These are phyloP conservation scores for Boletus subcaerulescens DNA, from an alignment of 768 basidiomycete genomes.

Conservation along the genomic window DNA sequence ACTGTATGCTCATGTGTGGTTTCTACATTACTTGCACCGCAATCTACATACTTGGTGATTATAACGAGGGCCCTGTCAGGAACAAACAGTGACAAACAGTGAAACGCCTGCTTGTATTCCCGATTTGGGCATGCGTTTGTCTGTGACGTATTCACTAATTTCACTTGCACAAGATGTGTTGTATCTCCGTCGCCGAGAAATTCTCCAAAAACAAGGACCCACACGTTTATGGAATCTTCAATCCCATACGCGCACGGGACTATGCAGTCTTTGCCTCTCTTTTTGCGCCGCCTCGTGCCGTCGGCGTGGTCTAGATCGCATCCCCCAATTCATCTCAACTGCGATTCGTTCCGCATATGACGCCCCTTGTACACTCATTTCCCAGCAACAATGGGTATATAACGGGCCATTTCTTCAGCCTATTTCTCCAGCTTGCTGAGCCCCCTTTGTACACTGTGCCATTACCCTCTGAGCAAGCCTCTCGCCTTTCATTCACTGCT, in stretches of 20 bases:
- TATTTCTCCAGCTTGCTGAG: neutral
- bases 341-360: slow-evolving; percentile 16
- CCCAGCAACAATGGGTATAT: slow-evolving; percentile 6
- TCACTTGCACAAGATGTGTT: neutral
- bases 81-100: slow-evolving; percentile 6
- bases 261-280: neutral
- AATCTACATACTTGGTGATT: slow-evolving; percentile 5
- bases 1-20: slow-evolving; percentile 3
- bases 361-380: slow-evolving; percentile 7
- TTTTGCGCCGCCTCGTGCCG: neutral
- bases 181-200: neutral
- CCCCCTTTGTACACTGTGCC: neutral
- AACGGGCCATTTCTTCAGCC: neutral
- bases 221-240: neutral
- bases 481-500: slow-evolving; percentile 2
- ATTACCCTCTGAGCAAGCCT: slow-evolving; percentile 8
- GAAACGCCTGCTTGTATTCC: slow-evolving; percentile 27
- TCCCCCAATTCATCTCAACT: neutral
- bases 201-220: slow-evolving; percentile 13
- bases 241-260: neutral
- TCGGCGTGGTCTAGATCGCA: neutral
- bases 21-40: slow-evolving; percentile 12
- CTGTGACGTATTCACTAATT: neutral
- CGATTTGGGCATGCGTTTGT: slow-evolving; percentile 30
- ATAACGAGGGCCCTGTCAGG: neutral